Base-by-base conservation (phyloP, 495 filamentous ascomycete genomes). In the Aspergillus coremiiformis region DNA sequence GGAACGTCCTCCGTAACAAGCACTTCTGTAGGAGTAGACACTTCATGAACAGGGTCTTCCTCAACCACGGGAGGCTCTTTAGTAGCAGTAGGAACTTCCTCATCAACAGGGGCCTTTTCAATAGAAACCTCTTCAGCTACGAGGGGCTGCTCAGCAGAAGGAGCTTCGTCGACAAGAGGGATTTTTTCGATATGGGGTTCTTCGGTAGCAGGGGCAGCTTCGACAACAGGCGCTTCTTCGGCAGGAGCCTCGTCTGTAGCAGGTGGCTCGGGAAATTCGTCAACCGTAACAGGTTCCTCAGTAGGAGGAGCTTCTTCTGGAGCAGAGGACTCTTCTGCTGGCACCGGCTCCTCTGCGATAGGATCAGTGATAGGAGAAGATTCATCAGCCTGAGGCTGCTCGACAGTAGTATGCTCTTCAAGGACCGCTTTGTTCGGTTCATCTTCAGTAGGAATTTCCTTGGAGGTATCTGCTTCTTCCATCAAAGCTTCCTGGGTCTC, bases 401-500 rank as follows among this genome's bases (percentile, higher is more conserved):
- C 30, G 22, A 24, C 48, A 0, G 48, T 44, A 9, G 45, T 46
- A 21, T 53, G 33, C 32, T 55, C 57, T n/a, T 53, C 49, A 30
- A 39, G 27, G 23, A 39, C 33, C 23, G 44, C 27, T 26, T 52
- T 20, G 23, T 26, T 44, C 26, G 29, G 44, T 4, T 26, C 19
- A 8, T 60, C 59, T 42, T 49, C 52, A 17, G 48, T 43, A 9
- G 52, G 23, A 15, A 39, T 15, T 49, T 58, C 52, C 47, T 55
- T 43, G 30, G 49, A 29, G 23, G 50, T 54, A 14, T 60, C 63
- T 3, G 45, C 48, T 39, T 57, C 27, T 39, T 58, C 55, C 20
- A 58, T 61, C 6, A 42, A 52, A 72, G 62, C 61, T 45, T 58
- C 17, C 35, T 58, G 35, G 22, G 53, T 21, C 0, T 41, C 49